Conservation (phyloP, 257 asterid species). For the Galeopsis tetrahit region DNA sequence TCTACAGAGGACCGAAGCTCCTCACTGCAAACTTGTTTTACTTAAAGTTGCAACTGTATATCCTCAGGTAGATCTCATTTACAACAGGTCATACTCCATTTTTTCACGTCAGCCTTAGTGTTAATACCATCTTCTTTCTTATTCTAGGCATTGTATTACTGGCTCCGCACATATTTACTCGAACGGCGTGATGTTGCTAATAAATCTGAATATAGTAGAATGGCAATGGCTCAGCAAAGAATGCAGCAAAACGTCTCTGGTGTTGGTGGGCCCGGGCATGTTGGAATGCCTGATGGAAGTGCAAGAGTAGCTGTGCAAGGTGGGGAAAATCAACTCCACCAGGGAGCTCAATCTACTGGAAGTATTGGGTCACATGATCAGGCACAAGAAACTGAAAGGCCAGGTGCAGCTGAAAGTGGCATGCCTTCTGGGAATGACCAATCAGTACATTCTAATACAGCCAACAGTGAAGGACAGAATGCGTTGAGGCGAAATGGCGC, state of each 20-base stretch:
- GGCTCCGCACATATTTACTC: conserved; percentile 97
- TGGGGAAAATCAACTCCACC: conserved; percentile 85
- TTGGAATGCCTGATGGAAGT: conserved; percentile 75
- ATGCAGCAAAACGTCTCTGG: conserved; percentile 88
- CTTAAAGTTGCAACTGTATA: conserved; percentile 83
- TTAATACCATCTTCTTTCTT: conserved; percentile 33
- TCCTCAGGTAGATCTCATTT: conserved; percentile 79
- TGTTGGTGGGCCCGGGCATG: conserved; percentile 55
- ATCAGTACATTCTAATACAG: conserved; percentile 64
- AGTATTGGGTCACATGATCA: conserved; percentile 84
- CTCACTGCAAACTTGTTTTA: conserved; percentile 94
- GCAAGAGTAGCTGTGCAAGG: conserved; percentile 67
- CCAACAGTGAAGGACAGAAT: conserved; percentile 78
- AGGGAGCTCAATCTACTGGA: conserved; percentile 72
- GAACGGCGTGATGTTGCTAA: conserved; percentile 99
- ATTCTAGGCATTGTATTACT: conserved; percentile 90
- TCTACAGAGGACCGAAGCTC: conserved; percentile 92
- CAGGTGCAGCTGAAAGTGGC: conserved; percentile 65
- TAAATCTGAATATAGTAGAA: conserved; percentile 92
- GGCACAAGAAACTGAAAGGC: conserved; percentile 85
- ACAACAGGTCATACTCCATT: conserved; percentile 1
- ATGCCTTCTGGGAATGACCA: conserved; percentile 76
- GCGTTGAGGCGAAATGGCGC: conserved; percentile 79
- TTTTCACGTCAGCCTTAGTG: conserved; percentile 26
- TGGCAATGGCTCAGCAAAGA: conserved; percentile 98